Evolutionary conservation across 257 asterid genomes (phyloP), one percentile per base, ranked within the genome.

Genomic region (Coffea canephora): DNA sequence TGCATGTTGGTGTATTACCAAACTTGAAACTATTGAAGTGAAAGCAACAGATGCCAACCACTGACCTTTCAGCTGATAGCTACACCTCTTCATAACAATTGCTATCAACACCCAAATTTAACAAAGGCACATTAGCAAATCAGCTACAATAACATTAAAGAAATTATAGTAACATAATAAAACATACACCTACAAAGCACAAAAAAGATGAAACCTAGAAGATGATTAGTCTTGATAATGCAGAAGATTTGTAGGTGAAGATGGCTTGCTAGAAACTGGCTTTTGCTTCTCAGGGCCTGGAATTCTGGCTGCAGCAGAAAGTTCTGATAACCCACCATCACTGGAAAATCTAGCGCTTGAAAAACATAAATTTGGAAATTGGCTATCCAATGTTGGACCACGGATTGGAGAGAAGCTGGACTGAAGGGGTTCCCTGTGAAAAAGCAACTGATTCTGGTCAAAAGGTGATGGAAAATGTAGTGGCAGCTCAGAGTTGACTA

Each of bases 341-440:
- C 46, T 57, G 64, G 81, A 46, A 77, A 70, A 72, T 45, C 75
- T 62, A 10, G 76, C 45, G 76, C 81, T 69, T 21, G 72, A 39
- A 78, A 66, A 78, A 73, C 73, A 64, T 52, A 66, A 15, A 74
- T 59, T 77, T 65, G 87, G 79, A 83, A 82, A 79, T 66, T 78
- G 87, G 43, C 61, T 18, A 52, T 85, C 70, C n/a, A 77, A 34
- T 8, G 43, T 39, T 39, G 82, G 69, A 74, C 84, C 70, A 52
- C 36, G 54, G 77, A 80, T 15, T 15, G 77, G n/a, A 64, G 80
- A 69, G 55, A 84, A 71, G 73, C 88, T 89, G 93, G 93, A 91
- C 94, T 89, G 97, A 90, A 91, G 95, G 93, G 92, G 92, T 89
- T 91, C 97, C 97, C 94, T 87, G 15, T 75, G 83, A 54, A 65